Conservation (phyloP, 331 rosid species). For the Acacia concinna region DNA sequence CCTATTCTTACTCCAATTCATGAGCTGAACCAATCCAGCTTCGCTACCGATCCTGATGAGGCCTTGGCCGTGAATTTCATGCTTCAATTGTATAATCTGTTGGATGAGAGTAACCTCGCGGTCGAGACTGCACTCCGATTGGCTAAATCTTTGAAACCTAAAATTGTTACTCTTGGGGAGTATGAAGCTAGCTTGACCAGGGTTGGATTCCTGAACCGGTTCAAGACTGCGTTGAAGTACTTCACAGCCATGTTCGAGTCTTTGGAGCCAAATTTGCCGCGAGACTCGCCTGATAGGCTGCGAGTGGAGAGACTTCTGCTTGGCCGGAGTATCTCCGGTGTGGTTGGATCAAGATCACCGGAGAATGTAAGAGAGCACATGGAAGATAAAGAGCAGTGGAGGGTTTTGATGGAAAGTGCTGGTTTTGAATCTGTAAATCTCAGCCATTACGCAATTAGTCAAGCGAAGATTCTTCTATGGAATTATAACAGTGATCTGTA, state of each 20-base stretch:
- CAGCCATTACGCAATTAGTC: conserved; percentile 89
- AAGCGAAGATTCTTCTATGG: conserved; percentile 78
- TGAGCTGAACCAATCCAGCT: conserved; percentile 57
- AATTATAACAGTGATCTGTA: conserved; percentile 60
- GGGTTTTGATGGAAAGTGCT: conserved; percentile 61
- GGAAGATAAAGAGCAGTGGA: conserved; percentile 89
- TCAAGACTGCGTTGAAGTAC: conserved; percentile 66
- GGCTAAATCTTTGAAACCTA: conserved; percentile 77
- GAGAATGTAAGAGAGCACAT: conserved; percentile 54
- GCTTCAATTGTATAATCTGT: conserved; percentile 81
- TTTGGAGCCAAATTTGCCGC: conserved; percentile 65
- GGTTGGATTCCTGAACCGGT: conserved; percentile 55
- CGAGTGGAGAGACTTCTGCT: conserved; percentile 71
- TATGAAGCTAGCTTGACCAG: conserved; percentile 75
- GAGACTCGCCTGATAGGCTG: conserved; percentile 69
- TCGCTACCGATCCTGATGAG: conserved; percentile 59
- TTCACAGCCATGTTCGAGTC: conserved; percentile 80
- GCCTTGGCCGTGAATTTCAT: conserved; percentile 83
- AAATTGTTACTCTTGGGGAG: conserved; percentile 80
- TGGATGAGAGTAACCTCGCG: conserved; percentile 59
- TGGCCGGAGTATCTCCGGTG: conserved; percentile 62
- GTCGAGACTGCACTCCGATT: conserved; percentile 61
- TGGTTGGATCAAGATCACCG: conserved; percentile 46
- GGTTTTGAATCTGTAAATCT: conserved; percentile 69
- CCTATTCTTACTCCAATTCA: conserved; percentile 72